Evolutionary conservation across 2,329 filamentous ascomycete genomes (phyloP), one percentile per base, ranked within the genome.

Genomic region (Trichoderma sp.): DNA sequence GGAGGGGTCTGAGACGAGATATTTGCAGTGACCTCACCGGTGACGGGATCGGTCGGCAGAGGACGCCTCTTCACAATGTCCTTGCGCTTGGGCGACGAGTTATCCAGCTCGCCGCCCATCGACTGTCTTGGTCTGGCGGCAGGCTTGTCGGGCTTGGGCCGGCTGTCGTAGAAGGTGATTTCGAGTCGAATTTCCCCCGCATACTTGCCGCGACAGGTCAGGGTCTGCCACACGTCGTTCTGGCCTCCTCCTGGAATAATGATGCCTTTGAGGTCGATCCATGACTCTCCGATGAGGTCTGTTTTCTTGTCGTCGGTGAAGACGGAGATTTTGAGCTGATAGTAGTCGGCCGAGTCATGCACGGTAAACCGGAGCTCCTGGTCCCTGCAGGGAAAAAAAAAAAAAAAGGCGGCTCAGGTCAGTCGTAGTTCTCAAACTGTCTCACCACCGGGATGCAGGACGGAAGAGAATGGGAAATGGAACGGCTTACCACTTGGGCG

Each of bases 281-380:
- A 97, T 7, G 92, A 89, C 80, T 99, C 95, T 71, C 95, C 95
- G 74, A 99, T 97, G 71, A 99, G 80, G 72, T 99, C 95, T 0
- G 94, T 98, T 82, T 91, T 96, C 83, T 97, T 98, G 80, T 99
- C 95, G 75, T 99, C 95, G 77, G 97, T 97, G 82, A 99, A 99
- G 6, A 98, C 88, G 3, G 94, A 97, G 17, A 98, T 86, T 78
- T 99, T 99, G 67, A 99, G 86, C 77, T 94, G 92, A 80, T 93
- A 93, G 83, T 99, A 99, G 80, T 99, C 95, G 19, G 93, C 90
- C 17, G 93, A 97, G 76, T 98, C 94, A 84, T 97, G 94, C 17
- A 99, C 95, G 53, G 88, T 92, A 77, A 98, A 99, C 70, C 95
- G 92, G 53, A 99, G 87, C 79, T 99, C 95, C 80, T 98, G 93